Base-by-base conservation (phyloP, 768 basidiomycete species). In the Mycena pura region DNA sequence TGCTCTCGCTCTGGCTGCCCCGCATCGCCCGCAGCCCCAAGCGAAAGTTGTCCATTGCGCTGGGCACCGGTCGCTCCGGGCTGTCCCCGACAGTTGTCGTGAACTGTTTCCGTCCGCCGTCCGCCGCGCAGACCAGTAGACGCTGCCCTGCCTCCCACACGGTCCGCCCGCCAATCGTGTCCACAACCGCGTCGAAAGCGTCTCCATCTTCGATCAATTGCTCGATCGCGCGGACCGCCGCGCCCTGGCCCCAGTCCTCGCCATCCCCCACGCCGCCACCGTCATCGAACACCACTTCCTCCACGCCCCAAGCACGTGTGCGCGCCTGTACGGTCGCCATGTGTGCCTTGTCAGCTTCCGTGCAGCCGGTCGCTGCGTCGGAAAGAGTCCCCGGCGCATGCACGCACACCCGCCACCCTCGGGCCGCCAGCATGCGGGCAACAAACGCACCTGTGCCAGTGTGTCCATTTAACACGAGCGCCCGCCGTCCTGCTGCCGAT, bases 21-120 rank as follows among this genome's bases (percentile, higher is more conserved):
- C 77, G 77, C 58, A 92, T 73, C 7, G 89, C 84, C 22, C 91
- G 81, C 68, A 94, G 75, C 15, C 91, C 89, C 17, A 89, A 87
- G 21, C 84, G 84, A 73, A 93, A 87, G 70, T 89, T 85, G 63
- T 92, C 91, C 27, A 86, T 84, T 3, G 87, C 86, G 21, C 80
- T 88, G 9, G 92, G 90, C 29, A 93, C 82, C 6, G 84, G 80
- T 27, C 86, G 82, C 31, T 82, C 82, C 0, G 87, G 86, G 6
- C 74, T 76, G 73, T 93, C 91, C 3, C 93, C 92, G 2, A 92
- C 85, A 24, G 93, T 77, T 2, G 93, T 94, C 41, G 92, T 93
- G 72, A 95, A 93, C 72, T 92, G 88, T 32, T 72, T 74, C 46
- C 69, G 29, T 31, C 72, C 72, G 17, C 69, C 57, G 65, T 68